phyloP scores from a whole-genome alignment of 73 alveolate species.

The Symbiodinium natans region DNA sequence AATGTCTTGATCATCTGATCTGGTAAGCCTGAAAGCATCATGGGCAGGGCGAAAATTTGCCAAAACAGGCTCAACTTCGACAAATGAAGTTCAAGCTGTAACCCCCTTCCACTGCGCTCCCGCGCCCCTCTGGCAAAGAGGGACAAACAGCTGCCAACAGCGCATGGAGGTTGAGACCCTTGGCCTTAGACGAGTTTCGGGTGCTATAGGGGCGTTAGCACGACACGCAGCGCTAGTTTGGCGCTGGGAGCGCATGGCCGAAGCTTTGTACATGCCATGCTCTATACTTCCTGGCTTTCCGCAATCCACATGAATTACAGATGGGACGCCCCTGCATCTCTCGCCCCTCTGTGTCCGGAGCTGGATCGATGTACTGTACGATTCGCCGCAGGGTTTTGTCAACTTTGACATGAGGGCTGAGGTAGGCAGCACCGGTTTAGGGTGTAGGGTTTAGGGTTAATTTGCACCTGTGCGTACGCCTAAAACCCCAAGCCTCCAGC shows the following conservation, averaged over 20 bases:
- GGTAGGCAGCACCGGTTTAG: background rate
- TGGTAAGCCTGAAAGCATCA: background rate
- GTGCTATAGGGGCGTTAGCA: no score
- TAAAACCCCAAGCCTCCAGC: background rate
- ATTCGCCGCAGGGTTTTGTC: background rate
- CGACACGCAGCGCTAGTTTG: no score
- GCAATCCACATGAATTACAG: background rate
- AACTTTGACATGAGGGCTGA: conserved; percentile 1
- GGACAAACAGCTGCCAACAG: background rate
- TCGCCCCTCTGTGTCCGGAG: conserved; percentile 15
- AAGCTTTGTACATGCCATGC: conserved; percentile 19
- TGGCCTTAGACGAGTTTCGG: no score
- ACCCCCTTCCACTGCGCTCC: background rate
- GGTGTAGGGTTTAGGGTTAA: no score
- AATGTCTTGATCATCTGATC: no score
- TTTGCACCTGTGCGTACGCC: no score
- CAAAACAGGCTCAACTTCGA: background rate
- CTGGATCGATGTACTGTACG: background rate
- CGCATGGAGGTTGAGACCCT: background rate
- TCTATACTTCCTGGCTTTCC: background rate
- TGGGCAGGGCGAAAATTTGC: conserved; percentile 16
- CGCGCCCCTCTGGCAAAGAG: no score
- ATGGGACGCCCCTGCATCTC: background rate
- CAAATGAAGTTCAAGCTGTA: background rate
- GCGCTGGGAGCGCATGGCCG: conserved; percentile 15